phyloP scores from a whole-genome alignment of 2,329 filamentous ascomycete species.

The Decorospora gaudefroyi region DNA sequence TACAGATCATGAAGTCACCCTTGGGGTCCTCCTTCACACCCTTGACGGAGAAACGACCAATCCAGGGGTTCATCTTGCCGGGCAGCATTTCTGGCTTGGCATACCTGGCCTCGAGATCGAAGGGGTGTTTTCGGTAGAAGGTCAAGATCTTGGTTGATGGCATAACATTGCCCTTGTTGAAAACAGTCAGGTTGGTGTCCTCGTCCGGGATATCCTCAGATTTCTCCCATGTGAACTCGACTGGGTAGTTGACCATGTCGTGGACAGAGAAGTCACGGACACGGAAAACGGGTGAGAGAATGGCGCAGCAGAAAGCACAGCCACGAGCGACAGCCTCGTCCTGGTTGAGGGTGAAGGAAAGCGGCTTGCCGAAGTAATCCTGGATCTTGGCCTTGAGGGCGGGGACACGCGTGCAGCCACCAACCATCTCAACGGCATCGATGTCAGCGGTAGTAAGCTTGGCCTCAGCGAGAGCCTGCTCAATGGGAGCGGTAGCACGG shows the following conservation, averaged over 20 bases:
- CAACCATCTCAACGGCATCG: slow-evolving; percentile 89
- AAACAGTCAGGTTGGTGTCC: slow-evolving; percentile 95
- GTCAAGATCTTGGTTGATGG: slow-evolving; percentile 99
- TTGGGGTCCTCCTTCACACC: slow-evolving; percentile 90
- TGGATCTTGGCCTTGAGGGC: slow-evolving; percentile 88
- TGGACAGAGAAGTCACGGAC: slow-evolving; percentile 97
- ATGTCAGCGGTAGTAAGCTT: slow-evolving; percentile 91
- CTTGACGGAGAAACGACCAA: slow-evolving; percentile 97
- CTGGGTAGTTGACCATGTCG: slow-evolving; percentile 97
- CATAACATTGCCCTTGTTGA: slow-evolving; percentile 95
- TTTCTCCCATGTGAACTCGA: slow-evolving; percentile 99
- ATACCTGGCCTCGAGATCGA: slow-evolving; percentile 94
- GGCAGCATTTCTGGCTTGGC: slow-evolving; percentile 83
- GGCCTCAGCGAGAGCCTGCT: slow-evolving; percentile 92
- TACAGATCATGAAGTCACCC: slow-evolving; percentile 99
- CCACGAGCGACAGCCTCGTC: slow-evolving; percentile 96
- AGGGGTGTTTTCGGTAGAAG: slow-evolving; percentile 97
- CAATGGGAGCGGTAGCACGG: slow-evolving; percentile 72
- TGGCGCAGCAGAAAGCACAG: slow-evolving; percentile 96
- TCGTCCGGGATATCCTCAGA: slow-evolving; percentile 97
- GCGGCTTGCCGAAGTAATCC: slow-evolving; percentile 83
- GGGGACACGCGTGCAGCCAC: slow-evolving; percentile 92
- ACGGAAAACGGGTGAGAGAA: slow-evolving; percentile 95
- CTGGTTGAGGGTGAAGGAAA: slow-evolving; percentile 97
- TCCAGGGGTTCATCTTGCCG: slow-evolving; percentile 90